Conservation (phyloP, 768 basidiomycete genomes). For the Leucogyrophana mollusca region DNA sequence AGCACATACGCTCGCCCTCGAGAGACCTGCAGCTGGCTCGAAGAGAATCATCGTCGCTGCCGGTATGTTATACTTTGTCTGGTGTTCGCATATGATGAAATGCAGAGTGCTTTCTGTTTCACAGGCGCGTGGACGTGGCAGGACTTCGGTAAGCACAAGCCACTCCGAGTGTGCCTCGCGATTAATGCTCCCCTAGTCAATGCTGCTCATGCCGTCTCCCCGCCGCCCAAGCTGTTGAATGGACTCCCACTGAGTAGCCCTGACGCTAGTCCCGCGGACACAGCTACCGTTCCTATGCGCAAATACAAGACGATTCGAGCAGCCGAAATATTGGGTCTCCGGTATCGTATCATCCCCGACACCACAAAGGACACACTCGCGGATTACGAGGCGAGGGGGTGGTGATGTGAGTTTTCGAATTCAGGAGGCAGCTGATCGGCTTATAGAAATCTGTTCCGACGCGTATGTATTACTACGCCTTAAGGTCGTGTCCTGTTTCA, state of each 20-base stretch:
- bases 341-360: slow-evolving; percentile 32
- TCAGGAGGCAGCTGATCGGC: too few species aligned
- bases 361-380: slow-evolving; percentile 31
- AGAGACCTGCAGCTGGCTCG: slow-evolving; percentile 32
- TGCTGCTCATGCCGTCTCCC: slow-evolving; percentile 18
- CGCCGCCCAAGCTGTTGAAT: slow-evolving; percentile 14
- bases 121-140: background rate
- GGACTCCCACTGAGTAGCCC: slow-evolving; percentile 22
- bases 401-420: too few species aligned
- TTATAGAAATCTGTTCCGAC: too few species aligned
- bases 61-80: background rate
- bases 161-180: background rate
- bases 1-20: slow-evolving; percentile 28
- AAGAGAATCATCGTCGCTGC: slow-evolving; percentile 35
- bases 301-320: slow-evolving; percentile 32
- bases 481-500: slow-evolving; percentile 61
- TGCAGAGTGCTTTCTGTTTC: background rate
- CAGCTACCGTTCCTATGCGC: slow-evolving; percentile 17
- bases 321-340: slow-evolving; percentile 31
- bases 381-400: slow-evolving; percentile 35
- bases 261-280: slow-evolving; percentile 17
- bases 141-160: background rate
- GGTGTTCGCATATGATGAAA: background rate
- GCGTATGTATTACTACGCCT: too few species aligned
- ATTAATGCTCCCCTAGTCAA: slow-evolving; percentile 20